Evolutionary conservation across 2,329 filamentous ascomycete species (phyloP).

Genomic region (Phyllosticta citrichinensis): DNA sequence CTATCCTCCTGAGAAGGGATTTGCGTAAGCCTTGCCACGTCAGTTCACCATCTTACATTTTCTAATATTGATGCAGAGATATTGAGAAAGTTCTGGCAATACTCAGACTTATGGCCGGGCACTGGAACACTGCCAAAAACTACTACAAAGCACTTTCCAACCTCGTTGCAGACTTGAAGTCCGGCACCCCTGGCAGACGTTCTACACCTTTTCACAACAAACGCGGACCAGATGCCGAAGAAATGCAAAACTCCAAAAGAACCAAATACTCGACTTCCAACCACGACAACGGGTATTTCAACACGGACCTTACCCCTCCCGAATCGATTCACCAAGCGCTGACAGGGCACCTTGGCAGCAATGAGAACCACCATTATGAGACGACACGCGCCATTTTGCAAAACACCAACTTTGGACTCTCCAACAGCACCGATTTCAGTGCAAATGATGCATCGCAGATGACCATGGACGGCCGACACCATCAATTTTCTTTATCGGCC

Average conservation of each 20-base stretch:
- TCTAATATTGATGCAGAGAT: background rate
- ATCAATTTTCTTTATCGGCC: background rate
- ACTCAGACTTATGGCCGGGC: conserved; percentile 6
- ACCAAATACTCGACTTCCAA: background rate
- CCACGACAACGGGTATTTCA: background rate
- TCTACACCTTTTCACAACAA: background rate
- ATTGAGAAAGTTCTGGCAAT: background rate
- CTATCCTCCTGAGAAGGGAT: conserved; percentile 3
- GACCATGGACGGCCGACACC: background rate
- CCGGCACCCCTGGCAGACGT: background rate
- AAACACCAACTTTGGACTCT: background rate
- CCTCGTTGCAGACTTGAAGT: conserved; percentile 3
- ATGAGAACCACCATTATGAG: background rate
- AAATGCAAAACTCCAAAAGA: background rate
- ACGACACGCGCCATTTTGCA: background rate
- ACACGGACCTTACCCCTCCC: background rate
- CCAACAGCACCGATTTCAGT: background rate
- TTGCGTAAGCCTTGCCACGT: background rate
- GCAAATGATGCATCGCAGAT: background rate
- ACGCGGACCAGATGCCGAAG: background rate
- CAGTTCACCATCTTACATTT: background rate
- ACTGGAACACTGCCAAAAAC: conserved; percentile 9
- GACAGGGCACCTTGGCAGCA: background rate
- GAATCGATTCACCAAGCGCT: background rate
- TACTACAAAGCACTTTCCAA: conserved; percentile 7